Base-by-base conservation (phyloP, 2,329 filamentous ascomycete species). In the Cordyceps farinosa region DNA sequence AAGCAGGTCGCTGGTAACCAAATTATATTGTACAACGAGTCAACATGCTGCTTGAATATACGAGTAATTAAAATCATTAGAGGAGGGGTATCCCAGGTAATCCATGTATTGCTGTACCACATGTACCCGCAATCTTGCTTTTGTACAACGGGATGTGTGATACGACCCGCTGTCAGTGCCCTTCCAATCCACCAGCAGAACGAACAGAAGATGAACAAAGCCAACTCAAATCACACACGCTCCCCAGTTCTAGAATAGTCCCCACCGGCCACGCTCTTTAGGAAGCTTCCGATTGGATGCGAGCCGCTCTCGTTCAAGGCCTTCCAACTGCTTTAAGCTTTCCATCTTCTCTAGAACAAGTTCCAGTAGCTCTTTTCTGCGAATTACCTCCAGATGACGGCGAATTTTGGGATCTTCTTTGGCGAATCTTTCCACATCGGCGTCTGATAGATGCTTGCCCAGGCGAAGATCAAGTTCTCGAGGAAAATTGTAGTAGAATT, bases 401-500 rank as follows among this genome's bases (percentile, higher is more conserved):
- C 89, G 85, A 66, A 99, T 89, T 76, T 94, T 95, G 22, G 92
- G 90, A 72, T 99, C 96, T 76, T 99, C 95, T 60, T 91, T 87
- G 3, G 95, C 95, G 70, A 99, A 97, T 32, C 86, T 85, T 73
- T 99, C 94, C 5, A 98, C 85, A 70, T 98, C 89, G 6, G 87
- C 87, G 62, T 90, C 86, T 40, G 86, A 86, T 65, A 97, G 82
- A 69, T 92, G 89, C 32, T 92, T 87, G 52, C 94, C 92, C 11
- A 99, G 87, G 40, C 93, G 87, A 65, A 89, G 80, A 74, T 99
- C 95, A 13, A 99, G 84, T 73, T 97, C 92, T 45, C 95, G 86
- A 0, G 95, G 95, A 76, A 99, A 99, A 73, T 95, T 92, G 78
- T 97, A 97, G 79, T 97, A 97, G 75, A 98, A 99, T 72, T 99